A percentile compares a stretch with the other conserved stretches of the same genome.
These are phyloP conservation scores for Shiraia sp. DNA, from an alignment of 2,329 filamentous ascomycete species.

Conservation along the genomic window DNA sequence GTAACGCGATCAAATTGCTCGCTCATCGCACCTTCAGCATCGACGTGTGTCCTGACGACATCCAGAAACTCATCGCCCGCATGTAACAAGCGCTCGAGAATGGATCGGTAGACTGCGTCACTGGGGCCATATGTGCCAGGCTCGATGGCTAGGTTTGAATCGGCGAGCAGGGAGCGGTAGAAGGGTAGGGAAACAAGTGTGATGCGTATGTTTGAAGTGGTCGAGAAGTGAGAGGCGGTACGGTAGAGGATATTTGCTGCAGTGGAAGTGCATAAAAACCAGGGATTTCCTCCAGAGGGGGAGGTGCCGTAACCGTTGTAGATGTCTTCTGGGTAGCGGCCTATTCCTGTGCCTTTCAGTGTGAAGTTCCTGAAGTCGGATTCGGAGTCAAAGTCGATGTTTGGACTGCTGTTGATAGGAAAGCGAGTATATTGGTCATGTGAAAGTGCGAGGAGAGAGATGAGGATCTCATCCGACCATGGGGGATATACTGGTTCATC, in stretches of 20 bases:
- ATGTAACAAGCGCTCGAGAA: conserved; percentile 35
- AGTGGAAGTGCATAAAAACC: conserved; percentile 50
- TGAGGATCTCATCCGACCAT: conserved; percentile 45
- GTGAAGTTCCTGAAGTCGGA: conserved; percentile 7
- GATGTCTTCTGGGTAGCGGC: conserved; percentile 50
- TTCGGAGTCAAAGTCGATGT: conserved; percentile 12
- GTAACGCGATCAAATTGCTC: conserved; percentile 50
- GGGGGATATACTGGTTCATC: conserved; percentile 34
- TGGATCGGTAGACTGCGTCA: conserved; percentile 34
- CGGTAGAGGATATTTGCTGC: conserved; percentile 47
- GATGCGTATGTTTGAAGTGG: conserved; percentile 35
- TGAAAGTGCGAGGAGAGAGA: conserved; percentile 39
- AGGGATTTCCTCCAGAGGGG: conserved; percentile 42
- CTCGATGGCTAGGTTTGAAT: conserved; percentile 23
- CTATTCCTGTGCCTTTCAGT: conserved; percentile 43
- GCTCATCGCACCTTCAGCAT: conserved; percentile 45
- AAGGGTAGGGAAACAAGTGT: conserved; percentile 39
- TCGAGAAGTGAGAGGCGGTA: conserved; percentile 35
- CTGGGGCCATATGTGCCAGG: conserved; percentile 29
- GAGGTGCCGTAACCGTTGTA: conserved; percentile 45
- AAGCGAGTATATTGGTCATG: conserved; percentile 42
- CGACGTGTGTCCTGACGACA: conserved; percentile 46
- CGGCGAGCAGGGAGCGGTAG: conserved; percentile 40
- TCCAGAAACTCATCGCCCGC: conserved; percentile 49
- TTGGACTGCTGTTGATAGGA: conserved; percentile 42